These are phyloP conservation scores for Aspergillus terreus DNA, from an alignment of 2,329 filamentous ascomycete genomes.

Conservation along the genomic window DNA sequence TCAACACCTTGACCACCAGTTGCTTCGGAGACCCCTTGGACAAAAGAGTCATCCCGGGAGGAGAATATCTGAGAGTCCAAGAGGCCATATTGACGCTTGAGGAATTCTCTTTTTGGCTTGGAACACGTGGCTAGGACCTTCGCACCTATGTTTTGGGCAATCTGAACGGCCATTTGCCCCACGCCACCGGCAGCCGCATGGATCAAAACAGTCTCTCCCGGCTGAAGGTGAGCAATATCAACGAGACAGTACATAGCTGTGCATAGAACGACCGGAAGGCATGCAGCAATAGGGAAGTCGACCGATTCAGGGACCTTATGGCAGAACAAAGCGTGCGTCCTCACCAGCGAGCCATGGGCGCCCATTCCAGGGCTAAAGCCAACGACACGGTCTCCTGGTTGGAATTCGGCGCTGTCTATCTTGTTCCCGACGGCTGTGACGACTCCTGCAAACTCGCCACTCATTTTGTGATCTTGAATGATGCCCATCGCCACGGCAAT, in stretches of 20 bases:
- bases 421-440: background rate
- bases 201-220: constrained; percentile 3
- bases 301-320: background rate
- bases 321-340: constrained; percentile 1
- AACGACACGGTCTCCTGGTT: background rate
- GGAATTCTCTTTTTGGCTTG: background rate
- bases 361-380: constrained; percentile 2
- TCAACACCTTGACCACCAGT: constrained; percentile 10
- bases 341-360: constrained; percentile 1
- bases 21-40: background rate
- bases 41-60: background rate
- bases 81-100: background rate
- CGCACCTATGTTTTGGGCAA: constrained; percentile 2
- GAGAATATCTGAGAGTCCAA: background rate
- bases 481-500: constrained; percentile 2
- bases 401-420: background rate
- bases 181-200: constrained; percentile 1
- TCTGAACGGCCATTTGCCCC: constrained; percentile 3
- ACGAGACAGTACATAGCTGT: constrained; percentile 1
- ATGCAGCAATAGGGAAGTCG: background rate
- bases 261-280: background rate
- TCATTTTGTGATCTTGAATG: constrained; percentile 2
- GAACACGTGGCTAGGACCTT: constrained; percentile 1
- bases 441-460: constrained; percentile 2
- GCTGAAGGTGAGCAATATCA: constrained; percentile 2